phyloP scores from a whole-genome alignment of 2,329 filamentous ascomycete genomes.

The Phaeosphaeria sp. region DNA sequence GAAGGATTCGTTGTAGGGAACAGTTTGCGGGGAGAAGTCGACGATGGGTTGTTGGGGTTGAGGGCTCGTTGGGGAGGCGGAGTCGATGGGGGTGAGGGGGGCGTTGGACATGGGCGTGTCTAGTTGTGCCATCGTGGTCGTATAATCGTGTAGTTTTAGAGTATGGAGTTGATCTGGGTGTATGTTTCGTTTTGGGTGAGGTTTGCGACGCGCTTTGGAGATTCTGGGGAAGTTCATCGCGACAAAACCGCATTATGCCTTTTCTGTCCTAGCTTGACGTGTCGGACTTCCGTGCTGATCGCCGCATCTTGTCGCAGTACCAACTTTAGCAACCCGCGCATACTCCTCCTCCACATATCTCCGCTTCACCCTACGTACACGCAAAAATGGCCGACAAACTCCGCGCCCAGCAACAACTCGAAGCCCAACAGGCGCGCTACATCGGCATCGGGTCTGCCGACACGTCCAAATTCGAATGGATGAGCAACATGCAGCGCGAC shows the following conservation, averaged over 20 bases:
- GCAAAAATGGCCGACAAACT: constrained; percentile 84
- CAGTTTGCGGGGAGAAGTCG: constrained; percentile 52
- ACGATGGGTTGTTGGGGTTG: constrained; percentile 31
- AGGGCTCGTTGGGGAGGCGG: constrained; percentile 10
- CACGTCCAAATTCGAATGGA: constrained; percentile 97
- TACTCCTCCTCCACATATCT: not conserved
- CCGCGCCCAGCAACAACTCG: constrained; percentile 95
- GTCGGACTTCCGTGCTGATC: constrained; percentile 14
- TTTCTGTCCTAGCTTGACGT: not conserved
- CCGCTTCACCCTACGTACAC: not conserved
- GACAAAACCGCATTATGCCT: constrained; percentile 3
- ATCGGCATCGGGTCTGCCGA: constrained; percentile 95
- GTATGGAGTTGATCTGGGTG: not conserved
- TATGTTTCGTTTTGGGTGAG: not conserved
- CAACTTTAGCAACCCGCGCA: not conserved
- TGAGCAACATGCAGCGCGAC: constrained; percentile 93
- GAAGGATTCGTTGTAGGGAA: constrained; percentile 53
- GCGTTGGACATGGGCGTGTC: constrained; percentile 34
- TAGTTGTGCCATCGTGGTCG: constrained; percentile 25
- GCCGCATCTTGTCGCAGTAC: constrained; percentile 5
- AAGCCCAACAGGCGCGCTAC: constrained; percentile 94
- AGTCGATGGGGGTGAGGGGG: constrained; percentile 42
- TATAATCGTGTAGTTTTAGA: not conserved
- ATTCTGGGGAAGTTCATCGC: not conserved
- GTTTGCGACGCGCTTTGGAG: not conserved